Evolutionary conservation across 805 yeast species (phyloP), one percentile per base, ranked within the genome.

Genomic region (Komagataella pastoris): DNA sequence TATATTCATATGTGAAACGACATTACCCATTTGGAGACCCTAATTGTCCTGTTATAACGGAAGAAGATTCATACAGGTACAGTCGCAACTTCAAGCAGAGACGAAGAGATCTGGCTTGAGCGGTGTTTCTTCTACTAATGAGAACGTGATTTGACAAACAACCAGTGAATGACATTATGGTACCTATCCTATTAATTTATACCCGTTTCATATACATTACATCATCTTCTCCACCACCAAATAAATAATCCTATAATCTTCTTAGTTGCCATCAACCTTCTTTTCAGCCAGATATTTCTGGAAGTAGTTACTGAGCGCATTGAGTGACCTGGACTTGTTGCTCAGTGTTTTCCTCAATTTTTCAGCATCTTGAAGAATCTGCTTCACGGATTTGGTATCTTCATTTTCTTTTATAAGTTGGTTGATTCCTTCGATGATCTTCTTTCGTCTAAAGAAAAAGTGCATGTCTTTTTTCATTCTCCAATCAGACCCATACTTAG

Each of bases 31-130:
- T 62, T 46, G 71, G 70, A 1, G 69, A 67, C 52, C 61, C 67
- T 50, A 72, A 74, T 51, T 74, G 70, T 50, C 77, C 76, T 0
- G 71, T 74, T 44, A 64, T 48, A 23, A 36, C 45, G 8, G 53
- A 51, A 6, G 12, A 14, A 14, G 30, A 48, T 17, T 47, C 53
- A 18, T 44, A 51, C 44, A 23, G 43, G 36, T 24, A 48, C 47
- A 44, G 47, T 14, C 10, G 12, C 23, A 19, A 44, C 23, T 44
- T 44, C 14, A 17, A 19, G 19, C 47, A 44, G n/a, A n/a, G 23
- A 19, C 19, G 47, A 44, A 14, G 17, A 44, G 17, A 44, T 30
- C 14, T 30, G 40, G 40, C 14, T 30, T 30, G 40, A 30, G 40
- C 36, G 23, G 6, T 21, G 1, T 30, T 10, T 8, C 40, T 30